phyloP scores from a whole-genome alignment of 345 rosid genomes.

The Linum usitatissimum region DNA sequence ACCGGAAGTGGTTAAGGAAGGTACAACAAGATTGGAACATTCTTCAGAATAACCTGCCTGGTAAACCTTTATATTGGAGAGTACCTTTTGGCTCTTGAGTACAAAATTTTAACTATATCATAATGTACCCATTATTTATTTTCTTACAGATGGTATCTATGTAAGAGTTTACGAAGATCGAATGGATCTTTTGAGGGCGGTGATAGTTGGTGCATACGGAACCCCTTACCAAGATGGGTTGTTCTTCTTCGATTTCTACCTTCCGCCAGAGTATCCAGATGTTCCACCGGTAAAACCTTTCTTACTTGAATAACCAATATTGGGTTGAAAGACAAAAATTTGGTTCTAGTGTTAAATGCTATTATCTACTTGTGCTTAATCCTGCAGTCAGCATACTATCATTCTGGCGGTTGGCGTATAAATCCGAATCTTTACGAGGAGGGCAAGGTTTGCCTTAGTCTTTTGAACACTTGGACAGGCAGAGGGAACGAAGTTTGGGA shows the following conservation, averaged over 20 bases:
- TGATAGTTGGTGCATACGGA: slow-evolving; percentile 85
- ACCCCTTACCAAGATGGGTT: slow-evolving; percentile 99
- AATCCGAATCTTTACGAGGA: slow-evolving; percentile 93
- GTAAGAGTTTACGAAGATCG: slow-evolving; percentile 87
- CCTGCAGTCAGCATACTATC: slow-evolving; percentile 81
- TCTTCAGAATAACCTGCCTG: slow-evolving; percentile 93
- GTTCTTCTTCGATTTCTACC: slow-evolving; percentile 91
- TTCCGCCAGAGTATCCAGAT: slow-evolving; percentile 76
- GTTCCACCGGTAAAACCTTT: slow-evolving; percentile 68
- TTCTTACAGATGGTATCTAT: slow-evolving; percentile 64
- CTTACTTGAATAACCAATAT: neutral
- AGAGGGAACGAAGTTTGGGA: slow-evolving; percentile 97
- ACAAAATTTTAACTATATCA: neutral
- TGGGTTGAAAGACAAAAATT: neutral
- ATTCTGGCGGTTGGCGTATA: slow-evolving; percentile 97
- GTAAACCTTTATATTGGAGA: slow-evolving; percentile 29
- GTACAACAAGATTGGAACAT: slow-evolving; percentile 96
- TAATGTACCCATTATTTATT: neutral
- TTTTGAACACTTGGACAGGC: slow-evolving; percentile 94
- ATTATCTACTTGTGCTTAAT: slow-evolving; percentile 4
- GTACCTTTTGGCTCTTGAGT: neutral
- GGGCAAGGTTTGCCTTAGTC: slow-evolving; percentile 99
- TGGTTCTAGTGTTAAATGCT: neutral
- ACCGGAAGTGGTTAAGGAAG: slow-evolving; percentile 88
- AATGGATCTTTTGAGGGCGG: slow-evolving; percentile 92